Evolutionary conservation across 1,139 yeast genomes (phyloP), one percentile per base, ranked within the genome.

Genomic region (Kodamaea sp.): DNA sequence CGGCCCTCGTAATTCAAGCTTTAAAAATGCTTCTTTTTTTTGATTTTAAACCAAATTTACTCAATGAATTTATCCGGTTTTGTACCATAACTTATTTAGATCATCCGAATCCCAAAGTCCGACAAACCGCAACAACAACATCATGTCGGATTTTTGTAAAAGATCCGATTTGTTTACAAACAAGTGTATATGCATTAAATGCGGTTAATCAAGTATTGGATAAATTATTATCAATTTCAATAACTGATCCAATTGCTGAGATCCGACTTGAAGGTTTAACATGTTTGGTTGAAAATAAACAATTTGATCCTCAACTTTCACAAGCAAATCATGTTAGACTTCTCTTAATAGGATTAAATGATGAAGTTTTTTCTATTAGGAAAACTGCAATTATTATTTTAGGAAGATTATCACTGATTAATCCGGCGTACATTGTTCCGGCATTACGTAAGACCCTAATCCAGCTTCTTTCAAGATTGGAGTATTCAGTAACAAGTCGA

Each of bases 361-460:
- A 94, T 61, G 98, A 90, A 58, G 79, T 78, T 1, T 94, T 92
- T 57, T 79, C 78, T 8, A 87, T 92, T 20, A 75, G 96, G 37
- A 80, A 84, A 52, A 84, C 79, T n/a, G 84, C 96, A 0, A 78
- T 90, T 32, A 73, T 74, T 34, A 75, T 90, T 7, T 78, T 92
- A 42, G 97, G 98, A 2, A 74, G 97, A 41, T 64, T 94, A 15
- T 84, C 96, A 0, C 67, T 79, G 4, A 83, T 88, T 29, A 94
- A 94, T 53, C 97, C 99, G 1, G 97, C 98, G 0, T 90, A 88
- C 59, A 88, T 92, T 46, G 92, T 90, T 24, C 98, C 99, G 0
- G 85, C 95, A 1, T 68, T 94, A 40, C 70, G 98, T 49, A 90
- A 88, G 55, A 81, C 94, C 0, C 65, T 94, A 45, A 81, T 94